phyloP scores from a whole-genome alignment of 1,139 yeast species.

The Pichia norvegensis region DNA sequence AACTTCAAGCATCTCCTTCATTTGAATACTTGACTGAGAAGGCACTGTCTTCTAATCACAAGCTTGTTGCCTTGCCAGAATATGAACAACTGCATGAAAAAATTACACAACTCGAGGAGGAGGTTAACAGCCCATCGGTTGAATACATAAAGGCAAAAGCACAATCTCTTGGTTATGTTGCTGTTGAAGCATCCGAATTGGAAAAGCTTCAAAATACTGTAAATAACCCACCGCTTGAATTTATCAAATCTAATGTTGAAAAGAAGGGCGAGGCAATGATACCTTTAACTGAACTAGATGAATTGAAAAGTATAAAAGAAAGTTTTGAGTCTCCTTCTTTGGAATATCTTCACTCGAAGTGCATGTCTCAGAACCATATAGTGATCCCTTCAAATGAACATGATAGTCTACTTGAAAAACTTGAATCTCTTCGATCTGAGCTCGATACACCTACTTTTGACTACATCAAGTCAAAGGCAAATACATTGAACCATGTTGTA shows the following conservation, averaged over 20 bases:
- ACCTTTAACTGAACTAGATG: not conserved
- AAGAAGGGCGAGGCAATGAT: not conserved
- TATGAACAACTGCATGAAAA: not conserved
- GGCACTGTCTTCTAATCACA: not conserved
- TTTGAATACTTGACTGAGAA: constrained; percentile 17
- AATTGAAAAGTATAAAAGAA: constrained; percentile 1
- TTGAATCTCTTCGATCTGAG: not conserved
- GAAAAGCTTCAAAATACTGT: constrained; percentile 11
- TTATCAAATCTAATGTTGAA: not conserved
- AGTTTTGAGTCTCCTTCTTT: not conserved
- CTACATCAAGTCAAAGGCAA: constrained; percentile 25
- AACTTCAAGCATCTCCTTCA: constrained; percentile 18
- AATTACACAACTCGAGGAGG: not conserved
- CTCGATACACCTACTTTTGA: constrained; percentile 9
- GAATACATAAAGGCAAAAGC: constrained; percentile 25
- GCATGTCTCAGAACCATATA: too few relatives aligned
- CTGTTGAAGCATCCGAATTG: constrained; percentile 22
- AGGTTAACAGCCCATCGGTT: constrained; percentile 23
- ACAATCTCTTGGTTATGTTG: constrained; percentile 19
- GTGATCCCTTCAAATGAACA: not conserved
- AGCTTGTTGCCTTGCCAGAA: not conserved
- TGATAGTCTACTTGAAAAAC: not conserved
- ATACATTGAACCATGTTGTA: constrained; percentile 21
- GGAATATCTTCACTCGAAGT: not conserved
- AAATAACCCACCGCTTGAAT: not conserved